Conservation (phyloP, 2,329 filamentous ascomycete genomes). For the Colletotrichum acutatum region DNA sequence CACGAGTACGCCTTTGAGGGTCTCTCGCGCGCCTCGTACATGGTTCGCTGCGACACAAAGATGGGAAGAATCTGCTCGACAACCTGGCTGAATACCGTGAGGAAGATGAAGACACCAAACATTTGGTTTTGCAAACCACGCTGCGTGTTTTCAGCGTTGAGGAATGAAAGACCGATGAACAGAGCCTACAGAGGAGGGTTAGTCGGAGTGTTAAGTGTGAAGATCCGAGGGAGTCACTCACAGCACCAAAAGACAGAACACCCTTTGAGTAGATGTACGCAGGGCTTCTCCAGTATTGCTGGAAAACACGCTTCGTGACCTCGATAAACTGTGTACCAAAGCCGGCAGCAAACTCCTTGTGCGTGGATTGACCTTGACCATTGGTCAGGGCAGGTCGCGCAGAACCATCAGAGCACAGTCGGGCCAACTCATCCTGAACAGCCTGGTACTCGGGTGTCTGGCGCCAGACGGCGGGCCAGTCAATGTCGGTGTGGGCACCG, state of each 20-base stretch:
- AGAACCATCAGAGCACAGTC: not conserved
- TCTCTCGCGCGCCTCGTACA: conserved; percentile 77
- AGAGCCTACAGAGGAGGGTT: conserved; percentile 49
- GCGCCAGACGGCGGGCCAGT: conserved; percentile 59
- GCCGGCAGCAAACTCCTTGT: conserved; percentile 46
- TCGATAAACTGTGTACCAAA: conserved; percentile 45
- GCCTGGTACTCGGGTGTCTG: conserved; percentile 51
- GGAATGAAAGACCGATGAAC: conserved; percentile 78
- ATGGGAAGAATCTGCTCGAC: conserved; percentile 76
- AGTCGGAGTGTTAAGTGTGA: not conserved
- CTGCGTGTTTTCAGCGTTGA: conserved; percentile 67
- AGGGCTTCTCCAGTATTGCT: conserved; percentile 55
- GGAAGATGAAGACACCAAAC: conserved; percentile 78
- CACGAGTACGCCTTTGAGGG: conserved; percentile 76
- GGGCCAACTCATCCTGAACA: conserved; percentile 37
- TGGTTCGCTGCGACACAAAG: conserved; percentile 74
- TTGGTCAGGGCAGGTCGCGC: not conserved
- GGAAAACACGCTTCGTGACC: conserved; percentile 48
- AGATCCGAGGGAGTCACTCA: not conserved
- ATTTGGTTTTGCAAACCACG: conserved; percentile 78
- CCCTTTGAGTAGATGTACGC: conserved; percentile 72
- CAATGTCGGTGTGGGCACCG: conserved; percentile 56
- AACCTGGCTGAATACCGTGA: conserved; percentile 75
- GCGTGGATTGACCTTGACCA: conserved; percentile 38
- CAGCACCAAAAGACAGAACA: conserved; percentile 37